phyloP scores from a whole-genome alignment of 1,284 basidiomycete genomes.

The Heterobasidion occidentale region DNA sequence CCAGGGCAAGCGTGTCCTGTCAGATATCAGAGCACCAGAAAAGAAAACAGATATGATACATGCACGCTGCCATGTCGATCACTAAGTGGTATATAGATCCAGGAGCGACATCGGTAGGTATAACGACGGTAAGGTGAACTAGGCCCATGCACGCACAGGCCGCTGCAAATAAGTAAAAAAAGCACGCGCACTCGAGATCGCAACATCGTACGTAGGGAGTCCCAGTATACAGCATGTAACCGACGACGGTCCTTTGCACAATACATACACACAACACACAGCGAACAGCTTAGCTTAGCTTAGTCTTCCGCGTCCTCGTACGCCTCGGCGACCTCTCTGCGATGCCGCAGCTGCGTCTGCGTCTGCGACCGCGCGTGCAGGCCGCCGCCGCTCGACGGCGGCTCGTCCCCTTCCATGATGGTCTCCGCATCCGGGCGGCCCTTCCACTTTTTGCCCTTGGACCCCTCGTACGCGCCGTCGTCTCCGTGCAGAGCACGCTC shows the following conservation, averaged over 20 bases:
- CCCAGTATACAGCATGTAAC: too few species aligned
- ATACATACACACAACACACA: background rate
- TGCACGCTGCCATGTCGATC: background rate
- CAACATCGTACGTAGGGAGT: background rate
- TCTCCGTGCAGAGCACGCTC: constrained; percentile 58
- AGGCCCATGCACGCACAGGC: background rate
- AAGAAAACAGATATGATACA: too few species aligned
- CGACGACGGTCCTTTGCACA: background rate
- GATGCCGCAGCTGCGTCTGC: constrained; percentile 23
- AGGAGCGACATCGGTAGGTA: background rate
- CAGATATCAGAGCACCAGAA: too few species aligned
- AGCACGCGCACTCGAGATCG: background rate
- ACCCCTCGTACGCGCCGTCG: constrained; percentile 23
- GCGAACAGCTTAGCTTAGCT: background rate
- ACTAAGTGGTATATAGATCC: background rate
- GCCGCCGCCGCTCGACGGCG: constrained; percentile 28
- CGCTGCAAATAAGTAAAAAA: background rate
- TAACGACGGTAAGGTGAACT: background rate
- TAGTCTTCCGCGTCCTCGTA: background rate
- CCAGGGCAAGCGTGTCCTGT: too few species aligned
- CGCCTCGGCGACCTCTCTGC: constrained; percentile 36
- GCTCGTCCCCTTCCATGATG: constrained; percentile 46
- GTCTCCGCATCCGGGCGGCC: constrained; percentile 37
- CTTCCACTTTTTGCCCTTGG: constrained; percentile 35
- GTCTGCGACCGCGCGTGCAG: constrained; percentile 13